Conservation (phyloP, 1,139 yeast species). For the Debaryomycetaceae sp. region DNA sequence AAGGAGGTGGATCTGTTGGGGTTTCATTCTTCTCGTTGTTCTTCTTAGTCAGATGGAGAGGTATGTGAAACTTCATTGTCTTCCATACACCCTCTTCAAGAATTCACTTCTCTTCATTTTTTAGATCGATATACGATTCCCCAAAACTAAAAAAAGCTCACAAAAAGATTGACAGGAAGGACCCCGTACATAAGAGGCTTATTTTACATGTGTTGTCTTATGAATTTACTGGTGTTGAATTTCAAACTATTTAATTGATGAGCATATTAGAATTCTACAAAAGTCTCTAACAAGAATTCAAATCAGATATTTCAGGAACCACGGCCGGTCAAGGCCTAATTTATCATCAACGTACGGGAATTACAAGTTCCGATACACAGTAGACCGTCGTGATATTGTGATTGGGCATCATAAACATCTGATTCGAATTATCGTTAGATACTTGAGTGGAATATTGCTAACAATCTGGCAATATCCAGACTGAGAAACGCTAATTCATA, state of each 20-base stretch:
- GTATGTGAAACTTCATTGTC: neutral
- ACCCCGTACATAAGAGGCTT: no score
- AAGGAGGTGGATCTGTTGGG: neutral
- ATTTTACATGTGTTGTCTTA: no score
- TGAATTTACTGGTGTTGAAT: no score
- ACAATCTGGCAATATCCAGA: neutral
- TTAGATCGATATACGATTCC: no score
- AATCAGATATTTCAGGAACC: conserved; percentile 55
- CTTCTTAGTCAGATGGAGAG: neutral
- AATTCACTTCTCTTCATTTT: no score
- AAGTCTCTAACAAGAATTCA: conserved; percentile 5
- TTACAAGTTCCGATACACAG: conserved; percentile 81
- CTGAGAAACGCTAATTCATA: conserved; percentile 1
- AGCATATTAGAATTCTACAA: neutral
- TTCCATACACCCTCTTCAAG: no score
- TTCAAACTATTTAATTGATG: no score
- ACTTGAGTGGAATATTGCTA: conserved; percentile 1
- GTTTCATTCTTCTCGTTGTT: neutral
- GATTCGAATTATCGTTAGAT: conserved; percentile 5
- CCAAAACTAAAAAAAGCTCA: no score
- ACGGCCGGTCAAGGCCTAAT: conserved; percentile 99
- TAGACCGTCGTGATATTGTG: conserved; percentile 99
- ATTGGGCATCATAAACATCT: conserved; percentile 83
- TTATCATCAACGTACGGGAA: conserved; percentile 85
- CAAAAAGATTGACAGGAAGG: no score